These are phyloP conservation scores for Dysphania ambrosioides DNA, from an alignment of 148 eudicot species.

Conservation along the genomic window DNA sequence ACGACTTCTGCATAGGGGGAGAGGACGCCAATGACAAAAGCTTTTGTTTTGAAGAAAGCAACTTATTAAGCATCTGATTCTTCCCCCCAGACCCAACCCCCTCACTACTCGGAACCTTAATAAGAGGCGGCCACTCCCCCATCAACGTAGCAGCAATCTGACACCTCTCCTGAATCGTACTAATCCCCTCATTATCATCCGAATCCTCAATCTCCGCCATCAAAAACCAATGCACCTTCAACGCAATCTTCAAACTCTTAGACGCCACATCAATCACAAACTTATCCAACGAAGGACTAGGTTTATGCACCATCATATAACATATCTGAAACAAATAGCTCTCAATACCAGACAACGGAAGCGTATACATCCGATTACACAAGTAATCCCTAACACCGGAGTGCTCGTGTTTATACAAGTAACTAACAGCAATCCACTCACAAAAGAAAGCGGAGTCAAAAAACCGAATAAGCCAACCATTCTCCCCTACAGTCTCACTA, in stretches of 20 bases:
- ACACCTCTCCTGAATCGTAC: slow-evolving; percentile 93
- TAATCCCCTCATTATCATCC: slow-evolving; percentile 92
- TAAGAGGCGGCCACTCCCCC: slow-evolving; percentile 92
- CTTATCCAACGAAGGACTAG: slow-evolving; percentile 90
- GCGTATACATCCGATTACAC: slow-evolving; percentile 92
- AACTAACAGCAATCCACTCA: slow-evolving; percentile 99
- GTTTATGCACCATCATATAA: slow-evolving; percentile 93
- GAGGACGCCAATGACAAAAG: slow-evolving; percentile 76
- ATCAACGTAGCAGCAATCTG: slow-evolving; percentile 89
- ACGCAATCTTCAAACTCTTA: slow-evolving; percentile 70
- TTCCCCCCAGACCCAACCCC: slow-evolving; percentile 49
- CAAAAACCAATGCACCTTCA: slow-evolving; percentile 94
- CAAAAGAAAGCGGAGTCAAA: slow-evolving; percentile 96
- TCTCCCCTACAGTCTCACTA: slow-evolving; percentile 70
- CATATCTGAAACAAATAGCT: slow-evolving; percentile 92
- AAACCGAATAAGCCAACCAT: slow-evolving; percentile 92
- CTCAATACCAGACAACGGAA: slow-evolving; percentile 86
- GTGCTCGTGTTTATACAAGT: slow-evolving; percentile 91
- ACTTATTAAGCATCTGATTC: slow-evolving; percentile 71
- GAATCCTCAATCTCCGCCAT: slow-evolving; percentile 97
- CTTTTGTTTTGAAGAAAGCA: slow-evolving; percentile 74
- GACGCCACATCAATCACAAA: slow-evolving; percentile 89
- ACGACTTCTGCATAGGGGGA: slow-evolving; percentile 55
- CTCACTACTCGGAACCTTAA: slow-evolving; percentile 60
- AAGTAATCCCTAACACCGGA: slow-evolving; percentile 87